These are phyloP conservation scores for Salix caprea DNA, from an alignment of 345 rosid species.

Conservation along the genomic window DNA sequence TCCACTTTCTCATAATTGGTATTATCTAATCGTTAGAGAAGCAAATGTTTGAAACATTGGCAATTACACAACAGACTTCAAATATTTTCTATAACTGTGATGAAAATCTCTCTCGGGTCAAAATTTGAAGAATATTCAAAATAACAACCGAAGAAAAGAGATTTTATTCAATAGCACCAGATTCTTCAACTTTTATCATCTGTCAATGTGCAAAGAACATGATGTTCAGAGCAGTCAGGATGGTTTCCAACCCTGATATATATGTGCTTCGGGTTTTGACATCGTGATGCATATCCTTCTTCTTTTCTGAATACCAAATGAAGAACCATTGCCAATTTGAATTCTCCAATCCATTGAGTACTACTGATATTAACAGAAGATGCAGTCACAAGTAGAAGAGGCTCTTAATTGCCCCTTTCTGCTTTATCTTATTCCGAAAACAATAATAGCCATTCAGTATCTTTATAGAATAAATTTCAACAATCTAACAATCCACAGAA, in stretches of 20 bases:
- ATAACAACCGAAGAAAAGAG: neutral
- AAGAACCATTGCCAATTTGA: neutral
- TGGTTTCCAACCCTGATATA: neutral
- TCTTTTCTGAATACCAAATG: neutral
- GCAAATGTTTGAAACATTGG: neutral
- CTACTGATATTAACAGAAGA: neutral
- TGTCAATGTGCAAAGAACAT: neutral
- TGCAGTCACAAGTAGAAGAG: neutral
- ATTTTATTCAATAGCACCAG: neutral
- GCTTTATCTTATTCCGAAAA: neutral
- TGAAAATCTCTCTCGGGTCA: neutral
- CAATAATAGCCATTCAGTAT: neutral
- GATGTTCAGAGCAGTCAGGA: neutral
- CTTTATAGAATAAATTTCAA: neutral
- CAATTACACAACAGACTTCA: neutral
- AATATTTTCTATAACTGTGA: neutral
- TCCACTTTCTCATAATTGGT: neutral
- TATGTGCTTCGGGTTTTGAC: neutral
- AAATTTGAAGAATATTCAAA: neutral
- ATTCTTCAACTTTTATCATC: neutral
- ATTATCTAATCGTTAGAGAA: neutral
- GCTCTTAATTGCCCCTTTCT: neutral
- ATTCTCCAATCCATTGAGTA: neutral
- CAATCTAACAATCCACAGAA: neutral
- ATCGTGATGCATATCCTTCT: neutral